Evolutionary conservation across 2,329 filamentous ascomycete genomes (phyloP), one percentile per base, ranked within the genome.

Genomic region (Chlorencoelia australis): DNA sequence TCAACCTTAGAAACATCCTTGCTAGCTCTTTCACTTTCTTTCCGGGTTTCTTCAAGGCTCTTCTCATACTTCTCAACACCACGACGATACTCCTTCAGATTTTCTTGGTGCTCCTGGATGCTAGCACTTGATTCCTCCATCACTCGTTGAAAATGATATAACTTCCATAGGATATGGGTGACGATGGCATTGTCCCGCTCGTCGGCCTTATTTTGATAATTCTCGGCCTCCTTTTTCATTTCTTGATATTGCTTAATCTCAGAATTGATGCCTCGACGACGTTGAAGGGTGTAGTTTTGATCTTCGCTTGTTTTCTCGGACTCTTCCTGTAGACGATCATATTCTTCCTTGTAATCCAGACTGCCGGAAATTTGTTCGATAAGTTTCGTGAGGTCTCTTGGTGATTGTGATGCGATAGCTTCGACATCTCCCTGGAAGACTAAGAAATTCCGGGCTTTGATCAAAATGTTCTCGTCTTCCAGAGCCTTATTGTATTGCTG

Each of bases 401-500:
- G 87, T 1, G 87, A 93, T 58, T 96, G 91, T 6, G 87, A 87
- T 2, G 91, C 93, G 54, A 98, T 95, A 16, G 87, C 84, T 60
- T 98, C 91, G 13, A 98, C 89, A 57, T 98, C 91, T 47, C 91
- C 93, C 60, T 98, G 91, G 59, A 98, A 98, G 22, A 98, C 91
- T 4, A 98, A 73, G 58, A 98, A 98, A 57, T 98, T 98, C 47
- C 91, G 77, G 21, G 91, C 91, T 61, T 94, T 96, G 67, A 98
- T 96, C 42, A 98, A 66, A 48, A 98, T 98, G 53, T 95, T 95
- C 59, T 98, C 89, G 14, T 77, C 69, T 59, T 98, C 91, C 10
- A 98, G 71, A 3, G 85, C 79, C 40, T 89, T 82, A 57, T 96
- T 96, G 67, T 98, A 98, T 56, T 91, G 80, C 53, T 85, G 83